phyloP scores from a whole-genome alignment of 169 alveolate species.

The Perkinsus chesapeaki region DNA sequence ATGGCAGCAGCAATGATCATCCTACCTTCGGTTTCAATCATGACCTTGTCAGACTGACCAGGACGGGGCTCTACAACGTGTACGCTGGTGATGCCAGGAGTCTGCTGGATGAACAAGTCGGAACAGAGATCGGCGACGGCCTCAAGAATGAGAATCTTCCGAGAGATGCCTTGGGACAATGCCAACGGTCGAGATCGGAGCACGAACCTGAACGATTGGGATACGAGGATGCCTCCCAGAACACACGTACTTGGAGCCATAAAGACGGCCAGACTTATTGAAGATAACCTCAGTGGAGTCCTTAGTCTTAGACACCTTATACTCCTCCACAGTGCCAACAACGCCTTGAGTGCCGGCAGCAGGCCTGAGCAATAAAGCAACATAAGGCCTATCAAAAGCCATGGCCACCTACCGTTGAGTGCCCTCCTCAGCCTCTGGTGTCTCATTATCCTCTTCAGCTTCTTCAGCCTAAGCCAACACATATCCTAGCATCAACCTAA shows the following conservation, averaged over 20 bases:
- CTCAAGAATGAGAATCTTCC: background rate
- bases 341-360: background rate
- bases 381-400: background rate
- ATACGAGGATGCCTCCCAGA: background rate
- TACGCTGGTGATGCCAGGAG: slow-evolving; percentile 27
- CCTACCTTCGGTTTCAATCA: slow-evolving; percentile 59
- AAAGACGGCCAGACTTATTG: background rate
- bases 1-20: background rate
- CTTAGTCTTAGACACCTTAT: background rate
- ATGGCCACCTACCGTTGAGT: background rate
- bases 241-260: background rate
- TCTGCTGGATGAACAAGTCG: slow-evolving; percentile 14
- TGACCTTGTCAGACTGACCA: slow-evolving; percentile 18
- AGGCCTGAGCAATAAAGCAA: background rate
- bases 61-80: slow-evolving; percentile 30
- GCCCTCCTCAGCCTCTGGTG: slow-evolving; percentile 19
- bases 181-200: background rate
- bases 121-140: background rate
- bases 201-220: background rate
- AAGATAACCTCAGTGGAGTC: background rate
- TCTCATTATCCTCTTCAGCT: slow-evolving; percentile 31
- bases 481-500: slow-evolving; percentile 21
- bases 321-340: background rate
- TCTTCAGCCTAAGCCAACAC: slow-evolving; percentile 18
- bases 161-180: background rate